A percentile compares a stretch with the other conserved stretches of the same genome.
Conservation (phyloP, 306 rosid species). For the Cajanus cajan region DNA sequence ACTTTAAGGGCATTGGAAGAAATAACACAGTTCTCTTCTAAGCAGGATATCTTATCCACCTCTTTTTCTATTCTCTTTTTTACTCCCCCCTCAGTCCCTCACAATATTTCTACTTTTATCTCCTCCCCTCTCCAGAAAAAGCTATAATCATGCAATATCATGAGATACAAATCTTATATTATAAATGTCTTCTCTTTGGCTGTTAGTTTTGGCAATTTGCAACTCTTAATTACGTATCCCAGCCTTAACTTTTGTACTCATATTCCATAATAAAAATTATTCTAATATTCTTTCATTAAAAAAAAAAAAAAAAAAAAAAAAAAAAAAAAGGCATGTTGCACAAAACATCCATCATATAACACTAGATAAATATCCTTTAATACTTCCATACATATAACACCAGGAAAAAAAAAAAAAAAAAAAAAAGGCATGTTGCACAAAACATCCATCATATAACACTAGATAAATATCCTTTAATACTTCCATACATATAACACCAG, state of each 20-base stretch:
- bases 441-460: neutral
- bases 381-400: no score
- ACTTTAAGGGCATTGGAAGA: neutral
- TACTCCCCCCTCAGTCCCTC: no score
- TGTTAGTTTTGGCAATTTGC: neutral
- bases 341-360: neutral
- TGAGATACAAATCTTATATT: conserved; percentile 1
- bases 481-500: neutral
- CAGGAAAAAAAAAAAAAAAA: neutral
- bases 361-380: neutral
- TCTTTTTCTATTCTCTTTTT: neutral
- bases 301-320: neutral
- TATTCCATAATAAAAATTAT: neutral
- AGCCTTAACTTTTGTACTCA: neutral
- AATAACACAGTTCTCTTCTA: neutral
- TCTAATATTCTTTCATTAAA: neutral
- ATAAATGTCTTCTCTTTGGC: neutral
- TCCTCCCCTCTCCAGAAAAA: neutral
- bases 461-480: neutral
- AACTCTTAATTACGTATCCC: neutral
- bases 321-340: neutral
- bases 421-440: neutral
- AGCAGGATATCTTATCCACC: neutral
- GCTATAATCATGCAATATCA: neutral
- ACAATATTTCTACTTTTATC: no score